Conservation (phyloP, 2,329 filamentous ascomycete species). For the Monilinia fructicola region DNA sequence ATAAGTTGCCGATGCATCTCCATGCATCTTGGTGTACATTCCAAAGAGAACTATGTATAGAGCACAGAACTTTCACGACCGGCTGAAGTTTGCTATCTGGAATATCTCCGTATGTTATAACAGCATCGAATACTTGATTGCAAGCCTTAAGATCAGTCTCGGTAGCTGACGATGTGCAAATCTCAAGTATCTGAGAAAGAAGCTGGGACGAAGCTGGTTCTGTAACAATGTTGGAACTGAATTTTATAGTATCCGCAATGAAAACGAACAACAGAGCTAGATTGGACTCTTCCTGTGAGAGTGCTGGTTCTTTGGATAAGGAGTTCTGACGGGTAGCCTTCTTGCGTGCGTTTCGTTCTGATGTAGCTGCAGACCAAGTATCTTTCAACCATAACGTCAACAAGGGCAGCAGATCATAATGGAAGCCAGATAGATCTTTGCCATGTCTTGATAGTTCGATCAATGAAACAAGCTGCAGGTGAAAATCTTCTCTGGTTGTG, state of each 20-base stretch:
- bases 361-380: constrained; percentile 54
- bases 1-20: constrained; percentile 68
- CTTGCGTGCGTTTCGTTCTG: constrained; percentile 56
- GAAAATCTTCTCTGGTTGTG: constrained; percentile 61
- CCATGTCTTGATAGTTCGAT: constrained; percentile 61
- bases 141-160: constrained; percentile 65
- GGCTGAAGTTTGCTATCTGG: constrained; percentile 61
- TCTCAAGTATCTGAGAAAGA: constrained; percentile 61
- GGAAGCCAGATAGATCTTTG: constrained; percentile 63
- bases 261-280: constrained; percentile 64
- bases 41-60: constrained; percentile 66
- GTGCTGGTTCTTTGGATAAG: constrained; percentile 43
- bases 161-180: constrained; percentile 66
- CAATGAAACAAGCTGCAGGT: constrained; percentile 63
- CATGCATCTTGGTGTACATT: constrained; percentile 63
- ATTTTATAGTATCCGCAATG: constrained; percentile 69
- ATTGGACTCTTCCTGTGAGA: constrained; percentile 57
- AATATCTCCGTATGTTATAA: constrained; percentile 71
- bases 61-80: constrained; percentile 70
- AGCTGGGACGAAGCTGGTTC: constrained; percentile 61
- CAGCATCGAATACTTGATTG: constrained; percentile 66
- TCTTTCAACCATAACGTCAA: constrained; percentile 60
- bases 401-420: constrained; percentile 64
- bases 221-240: constrained; percentile 68
- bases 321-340: constrained; percentile 46